A percentile compares a stretch with the other conserved stretches of the same genome.
Conservation (phyloP, 2,329 filamentous ascomycete species). For the Emericellopsis cladophorae region DNA sequence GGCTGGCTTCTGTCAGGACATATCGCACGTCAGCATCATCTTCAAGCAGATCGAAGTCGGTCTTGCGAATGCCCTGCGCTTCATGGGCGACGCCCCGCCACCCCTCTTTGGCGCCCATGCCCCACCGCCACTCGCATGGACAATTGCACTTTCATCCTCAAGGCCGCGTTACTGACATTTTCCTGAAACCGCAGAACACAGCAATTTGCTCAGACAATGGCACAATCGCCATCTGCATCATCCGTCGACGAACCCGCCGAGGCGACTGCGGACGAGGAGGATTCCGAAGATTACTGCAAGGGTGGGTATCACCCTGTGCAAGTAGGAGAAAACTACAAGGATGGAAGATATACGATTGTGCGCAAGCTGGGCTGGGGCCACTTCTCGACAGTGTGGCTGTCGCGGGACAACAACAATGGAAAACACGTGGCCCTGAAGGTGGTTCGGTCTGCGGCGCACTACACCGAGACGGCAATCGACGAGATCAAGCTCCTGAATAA, state of each 20-base stretch:
- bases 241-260: slow-evolving; percentile 76
- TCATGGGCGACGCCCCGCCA: too few species aligned
- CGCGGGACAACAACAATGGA: slow-evolving; percentile 70
- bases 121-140: too few species aligned
- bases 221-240: slow-evolving; percentile 66
- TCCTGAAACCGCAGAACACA: slow-evolving; percentile 29
- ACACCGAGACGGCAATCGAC: slow-evolving; percentile 96
- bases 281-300: slow-evolving; percentile 98
- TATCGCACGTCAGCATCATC: too few species aligned
- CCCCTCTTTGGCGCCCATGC: too few species aligned
- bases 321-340: slow-evolving; percentile 94
- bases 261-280: slow-evolving; percentile 94
- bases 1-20: too few species aligned
- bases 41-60: too few species aligned
- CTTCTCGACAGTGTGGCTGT: slow-evolving; percentile 91
- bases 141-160: neutral
- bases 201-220: slow-evolving; percentile 43
- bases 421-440: slow-evolving; percentile 98
- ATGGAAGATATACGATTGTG: slow-evolving; percentile 91
- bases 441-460: slow-evolving; percentile 92
- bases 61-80: too few species aligned
- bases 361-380: slow-evolving; percentile 97
- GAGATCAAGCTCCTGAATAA: slow-evolving; percentile 97
- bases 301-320: slow-evolving; percentile 93
- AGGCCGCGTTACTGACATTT: neutral